Percentiles rank a stretch among this genome's conserved stretches.
Evolutionary conservation across 2,329 filamentous ascomycete genomes (phyloP).

Genomic region (Pezicula neosporulosa): DNA sequence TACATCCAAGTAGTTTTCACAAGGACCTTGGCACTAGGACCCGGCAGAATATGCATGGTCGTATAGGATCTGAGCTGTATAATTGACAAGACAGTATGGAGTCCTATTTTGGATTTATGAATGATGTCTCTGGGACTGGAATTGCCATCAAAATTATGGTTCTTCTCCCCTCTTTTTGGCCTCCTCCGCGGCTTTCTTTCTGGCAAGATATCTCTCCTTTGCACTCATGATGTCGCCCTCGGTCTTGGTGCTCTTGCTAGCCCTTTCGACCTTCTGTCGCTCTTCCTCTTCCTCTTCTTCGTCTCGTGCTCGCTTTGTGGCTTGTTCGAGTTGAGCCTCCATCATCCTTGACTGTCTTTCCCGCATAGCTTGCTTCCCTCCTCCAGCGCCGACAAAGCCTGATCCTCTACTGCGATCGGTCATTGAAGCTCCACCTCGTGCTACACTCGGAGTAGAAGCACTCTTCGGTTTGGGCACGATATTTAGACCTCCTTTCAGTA

Average conservation of each 20-base stretch:
- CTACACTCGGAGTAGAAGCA: constrained; percentile 22
- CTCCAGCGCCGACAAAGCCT: constrained; percentile 38
- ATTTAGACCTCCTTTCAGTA: constrained; percentile 74
- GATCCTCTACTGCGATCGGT: constrained; percentile 21
- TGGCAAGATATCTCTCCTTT: constrained; percentile 73
- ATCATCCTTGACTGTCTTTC: constrained; percentile 78
- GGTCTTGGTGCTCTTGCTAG: constrained; percentile 75
- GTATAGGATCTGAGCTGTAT: too few relatives aligned
- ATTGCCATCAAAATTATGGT: background rate
- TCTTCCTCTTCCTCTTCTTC: constrained; percentile 59
- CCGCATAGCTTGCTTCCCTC: constrained; percentile 63
- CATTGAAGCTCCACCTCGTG: constrained; percentile 14
- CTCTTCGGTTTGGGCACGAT: constrained; percentile 60
- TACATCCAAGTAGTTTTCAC: too few relatives aligned
- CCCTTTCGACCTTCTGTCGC: constrained; percentile 56
- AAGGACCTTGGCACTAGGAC: too few relatives aligned
- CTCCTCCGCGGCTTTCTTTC: constrained; percentile 72
- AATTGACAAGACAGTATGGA: too few relatives aligned
- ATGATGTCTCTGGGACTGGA: background rate
- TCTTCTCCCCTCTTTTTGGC: constrained; percentile 49
- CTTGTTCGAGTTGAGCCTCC: constrained; percentile 71
- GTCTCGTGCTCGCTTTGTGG: constrained; percentile 68
- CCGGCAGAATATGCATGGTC: too few relatives aligned
- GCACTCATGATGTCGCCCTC: constrained; percentile 72
- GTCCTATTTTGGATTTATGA: background rate